phyloP scores from a whole-genome alignment of 208 protist species.

The Acanthamoeba castellanii region DNA sequence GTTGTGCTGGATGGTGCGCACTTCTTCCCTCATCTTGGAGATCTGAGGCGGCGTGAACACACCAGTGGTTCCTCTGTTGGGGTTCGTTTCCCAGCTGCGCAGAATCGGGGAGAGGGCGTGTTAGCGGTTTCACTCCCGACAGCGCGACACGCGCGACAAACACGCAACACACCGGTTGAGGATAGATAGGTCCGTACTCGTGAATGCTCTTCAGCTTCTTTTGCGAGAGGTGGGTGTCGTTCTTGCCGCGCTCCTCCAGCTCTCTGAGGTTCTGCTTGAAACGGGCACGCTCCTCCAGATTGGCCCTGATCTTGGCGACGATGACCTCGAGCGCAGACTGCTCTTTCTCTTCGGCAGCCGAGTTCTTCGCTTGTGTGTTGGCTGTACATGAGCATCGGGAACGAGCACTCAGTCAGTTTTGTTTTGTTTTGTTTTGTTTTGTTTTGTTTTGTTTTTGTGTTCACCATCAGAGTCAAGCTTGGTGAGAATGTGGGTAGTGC shows the following conservation, averaged over 20 bases:
- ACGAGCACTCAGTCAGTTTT: not conserved
- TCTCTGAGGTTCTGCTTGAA: constrained; percentile 33
- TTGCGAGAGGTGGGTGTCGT: not conserved
- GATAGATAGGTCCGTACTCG: not conserved
- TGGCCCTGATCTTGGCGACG: constrained; percentile 54
- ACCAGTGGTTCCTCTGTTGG: not conserved
- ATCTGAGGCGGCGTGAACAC: constrained; percentile 68
- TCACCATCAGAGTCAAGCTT: no score
- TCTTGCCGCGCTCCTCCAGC: constrained; percentile 34
- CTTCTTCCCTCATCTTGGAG: constrained; percentile 60
- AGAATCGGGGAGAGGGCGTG: not conserved
- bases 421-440: no score
- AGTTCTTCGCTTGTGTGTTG: constrained; percentile 22
- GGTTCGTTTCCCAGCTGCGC: constrained; percentile 49
- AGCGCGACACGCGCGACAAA: no score
- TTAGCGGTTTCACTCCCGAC: not conserved
- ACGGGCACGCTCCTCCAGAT: constrained; percentile 46
- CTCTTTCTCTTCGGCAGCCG: constrained; percentile 37
- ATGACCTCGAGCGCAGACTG: constrained; percentile 6
- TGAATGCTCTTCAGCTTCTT: constrained; percentile 46
- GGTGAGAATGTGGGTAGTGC: no score
- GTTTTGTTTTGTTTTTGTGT: no score
- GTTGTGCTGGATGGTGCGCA: constrained; percentile 55
- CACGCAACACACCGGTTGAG: not conserved
- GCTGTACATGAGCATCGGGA: not conserved